A percentile compares a stretch with the other conserved stretches of the same genome.
Evolutionary conservation across 306 rosid genomes (phyloP).

Genomic region (Aeschynomene evenia): DNA sequence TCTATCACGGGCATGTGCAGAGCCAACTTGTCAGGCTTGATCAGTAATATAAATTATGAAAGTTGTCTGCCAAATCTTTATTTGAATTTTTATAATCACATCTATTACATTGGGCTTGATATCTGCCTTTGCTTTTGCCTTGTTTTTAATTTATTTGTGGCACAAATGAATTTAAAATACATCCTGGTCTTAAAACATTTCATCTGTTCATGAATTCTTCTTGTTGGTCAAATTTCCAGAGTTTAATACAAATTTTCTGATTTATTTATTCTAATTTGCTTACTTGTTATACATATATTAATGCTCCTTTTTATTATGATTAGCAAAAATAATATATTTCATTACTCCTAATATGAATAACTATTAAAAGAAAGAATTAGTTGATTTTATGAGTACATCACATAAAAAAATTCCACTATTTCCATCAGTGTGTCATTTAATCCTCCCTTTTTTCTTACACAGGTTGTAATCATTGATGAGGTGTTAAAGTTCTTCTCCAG

Average conservation of each 20-base stretch:
- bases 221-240: neutral
- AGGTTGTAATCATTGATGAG: conserved; percentile 93
- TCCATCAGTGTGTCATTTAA: conserved; percentile 16
- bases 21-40: conserved; percentile 20
- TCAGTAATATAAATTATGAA: neutral
- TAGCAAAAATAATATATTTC: no score
- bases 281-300: no score
- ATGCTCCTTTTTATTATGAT: no score
- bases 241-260: no score
- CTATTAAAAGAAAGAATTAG: no score
- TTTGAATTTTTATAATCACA: neutral
- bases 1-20: conserved; percentile 9
- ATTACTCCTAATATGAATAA: no score
- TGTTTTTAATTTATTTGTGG: no score
- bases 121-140: neutral
- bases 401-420: no score
- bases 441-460: conserved; percentile 19
- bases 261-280: no score
- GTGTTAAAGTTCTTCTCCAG: conserved; percentile 90
- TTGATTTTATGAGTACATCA: no score
- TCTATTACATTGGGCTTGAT: neutral
- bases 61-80: conserved; percentile 2
- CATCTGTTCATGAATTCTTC: neutral
- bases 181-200: neutral
- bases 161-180: no score